phyloP scores from a whole-genome alignment of 2,329 filamentous ascomycete genomes.

The Echinosphaeria canescens region DNA sequence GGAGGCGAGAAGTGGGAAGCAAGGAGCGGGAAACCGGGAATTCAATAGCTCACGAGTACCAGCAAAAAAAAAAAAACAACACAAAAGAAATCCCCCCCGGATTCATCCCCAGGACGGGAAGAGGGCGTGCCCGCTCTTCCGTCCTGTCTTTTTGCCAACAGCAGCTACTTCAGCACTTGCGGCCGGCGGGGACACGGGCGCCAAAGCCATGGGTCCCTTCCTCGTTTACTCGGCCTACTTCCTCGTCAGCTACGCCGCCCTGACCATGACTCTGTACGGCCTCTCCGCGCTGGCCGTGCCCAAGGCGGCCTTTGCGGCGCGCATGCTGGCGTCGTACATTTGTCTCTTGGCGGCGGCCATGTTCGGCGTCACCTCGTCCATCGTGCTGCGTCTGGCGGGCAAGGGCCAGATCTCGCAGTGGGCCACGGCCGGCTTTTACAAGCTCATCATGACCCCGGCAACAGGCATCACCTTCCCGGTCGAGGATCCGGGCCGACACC shows the following conservation, averaged over 20 bases:
- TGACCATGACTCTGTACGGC: conserved; percentile 36
- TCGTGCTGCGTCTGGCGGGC: conserved; percentile 48
- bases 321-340: conserved; percentile 43
- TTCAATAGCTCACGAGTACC: too few species aligned
- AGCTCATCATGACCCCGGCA: conserved; percentile 50
- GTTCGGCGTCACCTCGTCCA: conserved; percentile 58
- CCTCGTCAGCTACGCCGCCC: conserved; percentile 24
- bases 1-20: too few species aligned
- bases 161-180: too few species aligned
- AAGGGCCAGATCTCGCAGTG: conserved; percentile 67
- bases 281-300: conserved; percentile 30
- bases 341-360: conserved; percentile 34
- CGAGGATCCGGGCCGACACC: conserved; percentile 40
- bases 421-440: conserved; percentile 61
- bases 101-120: too few species aligned
- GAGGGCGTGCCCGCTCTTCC: too few species aligned
- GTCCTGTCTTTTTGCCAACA: too few species aligned
- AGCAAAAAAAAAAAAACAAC: too few species aligned
- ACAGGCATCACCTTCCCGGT: conserved; percentile 66
- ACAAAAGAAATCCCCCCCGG: too few species aligned
- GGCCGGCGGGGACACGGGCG: conserved; percentile 16
- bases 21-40: too few species aligned
- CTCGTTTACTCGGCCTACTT: conserved; percentile 20
- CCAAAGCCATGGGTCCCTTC: conserved; percentile 8
- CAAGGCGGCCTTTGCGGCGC: conserved; percentile 44